Percentiles rank a stretch among this genome's conserved stretches.
phyloP scores from a whole-genome alignment of 257 asterid genomes.

The Capsicum baccatum region DNA sequence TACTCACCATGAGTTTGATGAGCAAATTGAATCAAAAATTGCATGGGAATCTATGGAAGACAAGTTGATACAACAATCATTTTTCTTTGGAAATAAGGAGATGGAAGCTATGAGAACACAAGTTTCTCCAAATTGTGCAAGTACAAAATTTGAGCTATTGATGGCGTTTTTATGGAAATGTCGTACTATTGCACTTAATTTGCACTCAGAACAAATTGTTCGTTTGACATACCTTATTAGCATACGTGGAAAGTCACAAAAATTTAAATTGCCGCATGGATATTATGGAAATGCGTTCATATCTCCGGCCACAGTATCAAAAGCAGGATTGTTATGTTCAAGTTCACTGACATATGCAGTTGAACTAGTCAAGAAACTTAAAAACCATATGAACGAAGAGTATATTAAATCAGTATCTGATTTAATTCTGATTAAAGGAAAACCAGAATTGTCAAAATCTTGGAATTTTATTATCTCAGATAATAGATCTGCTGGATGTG shows the following conservation, averaged over 20 bases:
- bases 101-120: slow-evolving; percentile 26
- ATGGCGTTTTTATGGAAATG: slow-evolving; percentile 27
- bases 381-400: slow-evolving; percentile 27
- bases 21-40: background rate
- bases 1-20: slow-evolving; percentile 35
- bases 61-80: background rate
- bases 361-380: slow-evolving; percentile 13
- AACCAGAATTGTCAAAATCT: slow-evolving; percentile 1
- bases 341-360: slow-evolving; percentile 29
- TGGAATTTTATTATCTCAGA: slow-evolving; percentile 12
- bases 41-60: background rate
- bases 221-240: background rate
- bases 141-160: slow-evolving; percentile 26
- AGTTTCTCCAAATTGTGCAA: background rate
- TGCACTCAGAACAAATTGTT: background rate
- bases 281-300: slow-evolving; percentile 38
- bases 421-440: slow-evolving; percentile 28
- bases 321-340: background rate
- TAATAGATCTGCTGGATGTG: background rate
- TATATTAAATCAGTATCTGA: slow-evolving; percentile 28
- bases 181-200: slow-evolving; percentile 31
- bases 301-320: slow-evolving; percentile 27
- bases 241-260: background rate
- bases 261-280: background rate
- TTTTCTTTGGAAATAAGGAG: slow-evolving; percentile 32